Percentiles rank a stretch among this genome's conserved stretches.
These are phyloP conservation scores for Kalaharituber pfeilii DNA, from an alignment of 2,329 filamentous ascomycete genomes.

Conservation along the genomic window DNA sequence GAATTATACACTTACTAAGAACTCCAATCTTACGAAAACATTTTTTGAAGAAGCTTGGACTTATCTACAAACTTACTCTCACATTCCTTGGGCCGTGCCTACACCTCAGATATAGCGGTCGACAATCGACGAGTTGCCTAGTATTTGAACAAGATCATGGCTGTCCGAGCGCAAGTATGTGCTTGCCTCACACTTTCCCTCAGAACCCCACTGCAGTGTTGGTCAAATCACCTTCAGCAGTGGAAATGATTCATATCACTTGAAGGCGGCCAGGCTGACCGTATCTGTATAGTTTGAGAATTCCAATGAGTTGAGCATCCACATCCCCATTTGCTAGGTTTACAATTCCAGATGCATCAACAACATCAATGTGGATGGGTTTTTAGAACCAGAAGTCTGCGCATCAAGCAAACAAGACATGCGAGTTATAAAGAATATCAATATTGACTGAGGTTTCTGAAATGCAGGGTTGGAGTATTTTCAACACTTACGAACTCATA, in stretches of 20 bases:
- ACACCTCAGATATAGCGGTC: no score
- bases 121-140: no score
- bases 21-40: no score
- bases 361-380: not conserved
- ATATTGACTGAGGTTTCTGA: constrained; percentile 15
- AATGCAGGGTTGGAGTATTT: constrained; percentile 77
- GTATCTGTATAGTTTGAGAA: constrained; percentile 61
- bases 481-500: constrained; percentile 93
- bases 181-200: not conserved
- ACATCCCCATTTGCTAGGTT: no score
- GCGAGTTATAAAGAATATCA: constrained; percentile 5
- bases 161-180: constrained; percentile 39
- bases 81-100: no score
- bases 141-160: no score
- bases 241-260: not conserved
- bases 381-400: not conserved
- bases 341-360: no score
- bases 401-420: constrained; percentile 1
- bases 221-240: not conserved
- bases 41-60: no score
- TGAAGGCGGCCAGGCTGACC: not conserved
- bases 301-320: constrained; percentile 65
- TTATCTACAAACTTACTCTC: no score
- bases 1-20: no score
- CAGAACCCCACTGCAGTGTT: not conserved